These are phyloP conservation scores for Comarum palustre DNA, from an alignment of 306 rosid genomes.

Conservation along the genomic window DNA sequence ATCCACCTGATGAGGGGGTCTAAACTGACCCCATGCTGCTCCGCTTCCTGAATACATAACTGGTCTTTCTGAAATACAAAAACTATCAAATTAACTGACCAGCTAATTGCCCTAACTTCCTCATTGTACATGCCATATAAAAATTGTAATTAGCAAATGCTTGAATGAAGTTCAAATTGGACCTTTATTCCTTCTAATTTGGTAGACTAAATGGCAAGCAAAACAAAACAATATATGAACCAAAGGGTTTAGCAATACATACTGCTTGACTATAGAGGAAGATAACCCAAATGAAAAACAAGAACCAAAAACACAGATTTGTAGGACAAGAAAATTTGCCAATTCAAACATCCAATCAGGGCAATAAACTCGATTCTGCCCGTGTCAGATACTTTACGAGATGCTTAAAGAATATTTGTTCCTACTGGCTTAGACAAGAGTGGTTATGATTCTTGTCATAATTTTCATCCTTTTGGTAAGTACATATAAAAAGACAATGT, in stretches of 20 bases:
- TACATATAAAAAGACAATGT: not conserved
- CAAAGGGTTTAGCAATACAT: not conserved
- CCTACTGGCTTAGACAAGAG: not conserved
- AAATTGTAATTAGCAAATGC: not conserved
- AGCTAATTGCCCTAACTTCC: not conserved
- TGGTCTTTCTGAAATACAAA: conserved; percentile 57
- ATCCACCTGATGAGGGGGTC: conserved; percentile 65
- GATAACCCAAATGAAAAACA: not conserved
- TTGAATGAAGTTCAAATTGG: not conserved
- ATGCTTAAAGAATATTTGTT: not conserved
- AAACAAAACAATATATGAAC: not conserved
- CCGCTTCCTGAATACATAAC: conserved; percentile 51
- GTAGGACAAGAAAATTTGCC: not conserved
- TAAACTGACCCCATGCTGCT: conserved; percentile 53
- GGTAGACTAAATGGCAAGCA: not conserved
- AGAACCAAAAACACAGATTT: not conserved
- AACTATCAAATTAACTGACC: conserved; percentile 5
- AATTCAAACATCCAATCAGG: not conserved
- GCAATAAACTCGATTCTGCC: not conserved
- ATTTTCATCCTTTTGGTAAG: not conserved
- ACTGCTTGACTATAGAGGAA: not conserved
- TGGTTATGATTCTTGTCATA: not conserved
- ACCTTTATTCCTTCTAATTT: not conserved
- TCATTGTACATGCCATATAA: not conserved
- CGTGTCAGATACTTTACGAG: not conserved